Base-by-base conservation (phyloP, 228 moss, liverwort and hornwort genomes). In the Sphagnum fallax region DNA sequence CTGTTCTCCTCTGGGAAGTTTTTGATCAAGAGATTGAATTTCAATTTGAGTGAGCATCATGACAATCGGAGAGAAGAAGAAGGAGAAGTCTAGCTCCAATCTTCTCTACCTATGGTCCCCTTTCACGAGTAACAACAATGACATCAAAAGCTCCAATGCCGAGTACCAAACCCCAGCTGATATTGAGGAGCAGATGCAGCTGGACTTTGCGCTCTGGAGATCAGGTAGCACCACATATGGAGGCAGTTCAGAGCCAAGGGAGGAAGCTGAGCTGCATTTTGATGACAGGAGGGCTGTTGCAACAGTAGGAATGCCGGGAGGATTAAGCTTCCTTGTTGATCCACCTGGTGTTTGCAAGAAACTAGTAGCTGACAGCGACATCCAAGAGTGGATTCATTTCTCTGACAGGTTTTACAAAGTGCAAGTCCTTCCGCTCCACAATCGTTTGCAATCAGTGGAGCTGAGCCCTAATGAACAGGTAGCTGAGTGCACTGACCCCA, bases 141-240 rank as follows among this genome's bases (percentile, higher is more conserved):
- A 32, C 32, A 32, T 32, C 32, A 32, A 32, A 32, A 32, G 32
- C 32, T 32, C 32, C 2, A 32, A 32, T 32, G 32, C 32, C 32
- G 32, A 32, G 32, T 32, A 47, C 5, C 62, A 8, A 14, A 67
- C 76, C 51, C 72, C 73, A 78, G 53, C 76, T 12, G 61, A 67
- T 48, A 70, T 84, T 16, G 84, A 84, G 72, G 84, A 81, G 70
- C 73, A 69, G 62, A 16, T 84, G 18, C 65, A 50, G 4, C 18
- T 55, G 16, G 85, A 85, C 63, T 72, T 73, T 57, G 70, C 79
- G 49, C 63, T 77, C 52, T 85, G 85, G 85, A 74, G 60, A 51
- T 85, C 85, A 47, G 66, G 59, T 50, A 48, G 6, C 66, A 53
- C 51, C 10, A 11, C 18, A 5, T 60, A 10, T 60, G 52, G 69